These are phyloP conservation scores for Barnettozyma sp. DNA, from an alignment of 805 yeast genomes.

Conservation along the genomic window DNA sequence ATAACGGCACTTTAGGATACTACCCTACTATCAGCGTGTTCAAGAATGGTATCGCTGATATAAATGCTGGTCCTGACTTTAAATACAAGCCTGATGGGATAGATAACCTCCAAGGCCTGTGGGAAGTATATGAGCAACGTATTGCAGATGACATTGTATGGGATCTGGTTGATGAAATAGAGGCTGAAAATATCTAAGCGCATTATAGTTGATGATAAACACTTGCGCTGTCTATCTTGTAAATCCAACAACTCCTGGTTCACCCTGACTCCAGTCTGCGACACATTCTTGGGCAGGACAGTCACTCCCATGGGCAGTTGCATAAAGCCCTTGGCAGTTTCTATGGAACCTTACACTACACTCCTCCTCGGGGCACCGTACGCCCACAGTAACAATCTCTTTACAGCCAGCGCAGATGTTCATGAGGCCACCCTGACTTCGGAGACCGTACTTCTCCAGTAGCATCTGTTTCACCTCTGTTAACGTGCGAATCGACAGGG, in stretches of 20 bases:
- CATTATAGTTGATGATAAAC: slow-evolving; percentile 2
- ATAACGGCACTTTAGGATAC: slow-evolving; percentile 86
- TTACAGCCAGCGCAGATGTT: slow-evolving; percentile 42
- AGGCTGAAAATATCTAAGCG: slow-evolving; percentile 44
- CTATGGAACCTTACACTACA: slow-evolving; percentile 42
- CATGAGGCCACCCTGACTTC: slow-evolving; percentile 31
- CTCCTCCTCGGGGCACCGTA: slow-evolving; percentile 29
- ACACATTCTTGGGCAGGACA: slow-evolving; percentile 31
- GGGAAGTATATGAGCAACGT: slow-evolving; percentile 56
- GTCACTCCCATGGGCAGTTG: slow-evolving; percentile 25
- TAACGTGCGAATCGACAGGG: slow-evolving; percentile 34
- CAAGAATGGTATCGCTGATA: slow-evolving; percentile 65
- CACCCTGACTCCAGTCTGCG: slow-evolving; percentile 13
- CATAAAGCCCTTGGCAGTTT: slow-evolving; percentile 38
- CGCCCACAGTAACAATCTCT: slow-evolving; percentile 48
- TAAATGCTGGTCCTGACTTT: slow-evolving; percentile 66
- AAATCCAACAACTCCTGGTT: slow-evolving; percentile 16
- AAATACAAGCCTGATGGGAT: slow-evolving; percentile 36
- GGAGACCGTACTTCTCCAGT: slow-evolving; percentile 35
- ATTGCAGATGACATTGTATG: slow-evolving; percentile 76
- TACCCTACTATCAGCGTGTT: slow-evolving; percentile 85
- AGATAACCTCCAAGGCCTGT: slow-evolving; percentile 40
- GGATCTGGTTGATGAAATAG: slow-evolving; percentile 83
- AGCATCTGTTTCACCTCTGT: slow-evolving; percentile 43
- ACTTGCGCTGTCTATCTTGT: not conserved